These are phyloP conservation scores for Pulveroboletus sp. DNA, from an alignment of 768 basidiomycete genomes.

Conservation along the genomic window DNA sequence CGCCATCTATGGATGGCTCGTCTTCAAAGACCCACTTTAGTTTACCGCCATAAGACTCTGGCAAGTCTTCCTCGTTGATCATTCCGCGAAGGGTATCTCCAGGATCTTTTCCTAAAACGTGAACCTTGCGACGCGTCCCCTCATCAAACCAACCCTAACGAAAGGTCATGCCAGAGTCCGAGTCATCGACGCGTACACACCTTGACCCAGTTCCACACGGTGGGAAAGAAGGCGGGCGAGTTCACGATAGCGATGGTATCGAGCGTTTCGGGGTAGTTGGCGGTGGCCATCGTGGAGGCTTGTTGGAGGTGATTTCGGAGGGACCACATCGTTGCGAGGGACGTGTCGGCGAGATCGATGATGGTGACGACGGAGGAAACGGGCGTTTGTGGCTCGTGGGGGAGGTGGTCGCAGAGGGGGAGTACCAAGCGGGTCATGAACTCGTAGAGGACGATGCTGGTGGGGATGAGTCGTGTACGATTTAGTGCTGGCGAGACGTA, in stretches of 20 bases:
- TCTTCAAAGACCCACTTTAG: constrained; percentile 71
- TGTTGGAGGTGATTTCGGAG: constrained; percentile 73
- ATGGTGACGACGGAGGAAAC: constrained; percentile 64
- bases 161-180: neutral
- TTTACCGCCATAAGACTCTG: constrained; percentile 70
- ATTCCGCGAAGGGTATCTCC: constrained; percentile 50
- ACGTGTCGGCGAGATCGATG: constrained; percentile 66
- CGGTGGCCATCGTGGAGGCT: constrained; percentile 70
- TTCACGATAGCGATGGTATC: constrained; percentile 69
- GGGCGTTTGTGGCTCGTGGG: constrained; percentile 51
- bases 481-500: constrained; percentile 31
- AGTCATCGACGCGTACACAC: constrained; percentile 36
- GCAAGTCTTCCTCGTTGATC: constrained; percentile 50
- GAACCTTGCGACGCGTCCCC: constrained; percentile 73
- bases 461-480: neutral
- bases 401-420: constrained; percentile 60
- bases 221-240: constrained; percentile 79
- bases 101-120: constrained; percentile 64
- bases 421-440: constrained; percentile 62
- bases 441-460: constrained; percentile 65
- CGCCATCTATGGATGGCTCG: constrained; percentile 62
- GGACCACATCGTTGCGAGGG: constrained; percentile 65
- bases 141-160: constrained; percentile 75
- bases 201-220: constrained; percentile 84
- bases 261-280: constrained; percentile 81